These are phyloP conservation scores for Oryza nivara DNA, from an alignment of 176 grass and related monocot genomes.

Conservation along the genomic window DNA sequence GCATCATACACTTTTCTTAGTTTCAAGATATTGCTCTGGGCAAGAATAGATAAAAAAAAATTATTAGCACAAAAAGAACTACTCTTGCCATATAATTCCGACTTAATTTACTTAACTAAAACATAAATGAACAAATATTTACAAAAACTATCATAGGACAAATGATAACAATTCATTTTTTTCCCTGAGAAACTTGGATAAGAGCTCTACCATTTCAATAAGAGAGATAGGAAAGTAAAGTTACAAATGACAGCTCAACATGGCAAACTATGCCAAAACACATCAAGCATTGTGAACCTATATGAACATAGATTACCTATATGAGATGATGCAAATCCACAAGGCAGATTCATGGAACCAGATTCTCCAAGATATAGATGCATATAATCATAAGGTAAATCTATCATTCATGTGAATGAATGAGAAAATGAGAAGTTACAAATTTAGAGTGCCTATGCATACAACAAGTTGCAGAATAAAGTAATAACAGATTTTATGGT, in stretches of 20 bases:
- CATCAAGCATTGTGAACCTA: background rate
- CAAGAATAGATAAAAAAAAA: conserved; percentile 2
- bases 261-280: background rate
- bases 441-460: background rate
- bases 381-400: background rate
- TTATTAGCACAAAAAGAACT: conserved; percentile 29
- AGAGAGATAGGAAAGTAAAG: background rate
- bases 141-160: background rate
- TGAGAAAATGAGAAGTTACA: background rate
- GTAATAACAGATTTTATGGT: background rate
- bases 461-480: background rate
- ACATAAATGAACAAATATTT: background rate
- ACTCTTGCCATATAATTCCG: background rate
- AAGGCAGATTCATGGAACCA: background rate
- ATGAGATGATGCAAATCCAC: background rate
- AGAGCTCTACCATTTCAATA: background rate
- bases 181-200: background rate
- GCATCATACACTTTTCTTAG: conserved; percentile 92
- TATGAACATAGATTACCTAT: background rate
- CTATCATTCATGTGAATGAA: background rate
- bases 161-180: background rate
- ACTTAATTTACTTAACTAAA: conserved; percentile 1
- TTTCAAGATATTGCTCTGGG: conserved; percentile 79
- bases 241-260: background rate
- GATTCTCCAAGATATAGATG: background rate